Conservation (phyloP, 2,329 filamentous ascomycete genomes). For the Sphaerulina vaccinii region DNA sequence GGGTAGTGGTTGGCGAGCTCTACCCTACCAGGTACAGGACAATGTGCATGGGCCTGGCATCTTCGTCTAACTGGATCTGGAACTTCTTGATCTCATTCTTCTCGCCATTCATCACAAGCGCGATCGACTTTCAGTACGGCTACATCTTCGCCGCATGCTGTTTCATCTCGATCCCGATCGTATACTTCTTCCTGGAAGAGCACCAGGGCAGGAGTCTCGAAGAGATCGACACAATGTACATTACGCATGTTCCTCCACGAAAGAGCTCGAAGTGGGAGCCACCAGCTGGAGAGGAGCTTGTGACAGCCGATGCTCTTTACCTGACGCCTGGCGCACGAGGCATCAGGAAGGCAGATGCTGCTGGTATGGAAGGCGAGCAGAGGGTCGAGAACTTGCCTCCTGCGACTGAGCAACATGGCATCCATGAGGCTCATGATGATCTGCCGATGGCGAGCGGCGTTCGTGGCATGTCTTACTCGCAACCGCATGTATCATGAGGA, state of each 20-base stretch:
- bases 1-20: constrained; percentile 43
- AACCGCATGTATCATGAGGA: not conserved
- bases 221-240: constrained; percentile 78
- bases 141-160: constrained; percentile 76
- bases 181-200: constrained; percentile 78
- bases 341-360: constrained; percentile 36
- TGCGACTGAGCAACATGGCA: constrained; percentile 28
- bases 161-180: constrained; percentile 60
- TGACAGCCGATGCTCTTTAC: constrained; percentile 34
- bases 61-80: constrained; percentile 57
- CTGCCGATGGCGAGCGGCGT: constrained; percentile 31
- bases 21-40: constrained; percentile 59
- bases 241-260: constrained; percentile 41
- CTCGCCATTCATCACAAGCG: constrained; percentile 72
- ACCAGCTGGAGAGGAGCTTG: constrained; percentile 33
- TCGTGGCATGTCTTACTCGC: constrained; percentile 26
- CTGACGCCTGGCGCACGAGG: constrained; percentile 34
- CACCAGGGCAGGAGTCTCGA: constrained; percentile 71
- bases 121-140: constrained; percentile 71
- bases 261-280: constrained; percentile 37
- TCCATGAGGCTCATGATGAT: constrained; percentile 31
- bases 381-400: constrained; percentile 29
- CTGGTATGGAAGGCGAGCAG: constrained; percentile 33
- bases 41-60: constrained; percentile 53
- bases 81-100: constrained; percentile 58